Evolutionary conservation across 768 basidiomycete genomes (phyloP).

Genomic region (Tephrocybe sp.): DNA sequence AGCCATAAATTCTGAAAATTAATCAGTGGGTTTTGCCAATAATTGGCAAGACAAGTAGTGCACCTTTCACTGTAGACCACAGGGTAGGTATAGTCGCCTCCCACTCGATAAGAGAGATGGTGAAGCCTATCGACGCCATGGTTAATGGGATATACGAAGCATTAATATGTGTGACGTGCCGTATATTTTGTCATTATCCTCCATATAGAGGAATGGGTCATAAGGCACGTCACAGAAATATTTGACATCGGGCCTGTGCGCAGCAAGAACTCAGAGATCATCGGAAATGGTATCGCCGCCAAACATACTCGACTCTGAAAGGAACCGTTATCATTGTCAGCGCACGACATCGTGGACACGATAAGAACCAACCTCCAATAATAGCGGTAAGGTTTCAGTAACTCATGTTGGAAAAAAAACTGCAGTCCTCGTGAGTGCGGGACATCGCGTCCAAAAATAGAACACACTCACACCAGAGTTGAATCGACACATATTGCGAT

Average conservation of each 20-base stretch:
- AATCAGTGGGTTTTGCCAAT: not conserved
- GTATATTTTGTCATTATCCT: slow-evolving; percentile 55
- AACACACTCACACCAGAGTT: slow-evolving; percentile 74
- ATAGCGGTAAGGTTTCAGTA: slow-evolving; percentile 76
- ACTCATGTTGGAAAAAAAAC: slow-evolving; percentile 84
- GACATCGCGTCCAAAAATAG: not conserved
- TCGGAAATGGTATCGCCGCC: not conserved
- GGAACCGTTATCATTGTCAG: slow-evolving; percentile 1
- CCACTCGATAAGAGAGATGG: slow-evolving; percentile 78
- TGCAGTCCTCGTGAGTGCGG: slow-evolving; percentile 24
- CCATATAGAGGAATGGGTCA: slow-evolving; percentile 83
- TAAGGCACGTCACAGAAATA: slow-evolving; percentile 76
- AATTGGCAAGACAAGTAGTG: not conserved
- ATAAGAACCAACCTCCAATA: slow-evolving; percentile 66
- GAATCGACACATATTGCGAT: slow-evolving; percentile 95
- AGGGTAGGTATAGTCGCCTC: slow-evolving; percentile 77
- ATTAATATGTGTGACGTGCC: slow-evolving; percentile 25
- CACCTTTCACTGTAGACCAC: slow-evolving; percentile 75
- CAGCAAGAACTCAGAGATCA: not conserved
- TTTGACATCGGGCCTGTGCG: slow-evolving; percentile 66
- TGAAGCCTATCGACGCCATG: slow-evolving; percentile 56
- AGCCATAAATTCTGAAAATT: slow-evolving; percentile 59
- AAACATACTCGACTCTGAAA: slow-evolving; percentile 69
- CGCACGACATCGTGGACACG: not conserved
- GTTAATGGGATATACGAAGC: not conserved